Conservation (phyloP, 2,329 filamentous ascomycete species). For the Neocatenulostroma microsporum region DNA sequence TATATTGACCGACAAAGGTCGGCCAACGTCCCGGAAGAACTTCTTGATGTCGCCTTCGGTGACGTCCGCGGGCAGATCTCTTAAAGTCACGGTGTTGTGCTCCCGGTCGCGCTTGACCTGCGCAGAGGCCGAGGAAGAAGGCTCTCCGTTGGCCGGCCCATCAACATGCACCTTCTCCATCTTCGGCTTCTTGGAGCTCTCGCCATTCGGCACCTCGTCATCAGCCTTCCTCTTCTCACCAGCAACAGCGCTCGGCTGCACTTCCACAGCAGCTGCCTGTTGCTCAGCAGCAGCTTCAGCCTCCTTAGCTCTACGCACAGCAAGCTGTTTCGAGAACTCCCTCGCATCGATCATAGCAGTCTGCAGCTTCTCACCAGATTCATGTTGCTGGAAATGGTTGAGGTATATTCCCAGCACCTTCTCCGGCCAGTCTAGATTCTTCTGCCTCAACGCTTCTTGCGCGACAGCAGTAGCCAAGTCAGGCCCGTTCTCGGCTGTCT, state of each 20-base stretch:
- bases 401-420: conserved; percentile 65
- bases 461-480: conserved; percentile 68
- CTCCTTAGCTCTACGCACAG: conserved; percentile 58
- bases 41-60: conserved; percentile 69
- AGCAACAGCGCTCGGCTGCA: conserved; percentile 17
- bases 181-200: conserved; percentile 59
- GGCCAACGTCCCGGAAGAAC: conserved; percentile 87
- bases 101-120: conserved; percentile 74
- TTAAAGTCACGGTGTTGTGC: conserved; percentile 75
- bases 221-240: conserved; percentile 68
- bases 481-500: conserved; percentile 53
- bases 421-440: conserved; percentile 69
- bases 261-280: conserved; percentile 27
- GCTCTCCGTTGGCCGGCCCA: conserved; percentile 24
- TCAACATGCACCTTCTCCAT: conserved; percentile 31
- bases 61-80: conserved; percentile 62
- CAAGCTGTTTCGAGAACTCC: conserved; percentile 57
- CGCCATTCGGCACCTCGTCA: conserved; percentile 42
- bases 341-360: conserved; percentile 66
- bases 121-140: conserved; percentile 27
- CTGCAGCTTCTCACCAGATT: conserved; percentile 67
- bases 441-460: conserved; percentile 57
- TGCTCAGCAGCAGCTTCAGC: conserved; percentile 43
- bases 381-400: conserved; percentile 83
- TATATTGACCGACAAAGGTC: conserved; percentile 68